phyloP scores from a whole-genome alignment of 2,329 filamentous ascomycete genomes.

The Ramichloridium luteum region DNA sequence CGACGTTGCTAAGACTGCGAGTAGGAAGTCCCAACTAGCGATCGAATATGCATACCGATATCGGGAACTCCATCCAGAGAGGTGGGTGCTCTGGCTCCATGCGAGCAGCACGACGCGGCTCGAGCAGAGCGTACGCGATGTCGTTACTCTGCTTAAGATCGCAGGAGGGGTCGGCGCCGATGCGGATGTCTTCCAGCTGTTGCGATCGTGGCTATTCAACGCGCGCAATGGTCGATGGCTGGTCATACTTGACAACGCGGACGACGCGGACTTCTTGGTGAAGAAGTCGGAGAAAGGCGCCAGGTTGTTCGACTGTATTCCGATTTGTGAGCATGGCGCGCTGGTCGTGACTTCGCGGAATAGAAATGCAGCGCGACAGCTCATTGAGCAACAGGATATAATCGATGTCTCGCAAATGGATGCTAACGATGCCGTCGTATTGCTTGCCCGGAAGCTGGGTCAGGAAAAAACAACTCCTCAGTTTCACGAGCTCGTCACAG shows the following conservation, averaged over 20 bases:
- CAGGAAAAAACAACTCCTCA: neutral
- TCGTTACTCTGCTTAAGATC: conserved; percentile 10
- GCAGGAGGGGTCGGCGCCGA: conserved; percentile 6
- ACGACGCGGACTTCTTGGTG: conserved; percentile 10
- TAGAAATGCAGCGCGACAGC: conserved; percentile 8
- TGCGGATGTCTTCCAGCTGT: conserved; percentile 12
- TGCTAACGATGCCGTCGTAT: conserved; percentile 9
- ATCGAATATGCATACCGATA: conserved; percentile 1
- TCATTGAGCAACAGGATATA: conserved; percentile 11
- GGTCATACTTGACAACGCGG: conserved; percentile 17
- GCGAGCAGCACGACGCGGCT: neutral
- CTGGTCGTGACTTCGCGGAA: conserved; percentile 14
- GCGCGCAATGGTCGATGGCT: conserved; percentile 12
- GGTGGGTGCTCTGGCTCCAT: conserved; percentile 4
- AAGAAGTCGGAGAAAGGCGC: neutral
- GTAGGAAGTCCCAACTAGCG: conserved; percentile 4
- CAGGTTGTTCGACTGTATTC: conserved; percentile 9
- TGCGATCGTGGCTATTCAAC: conserved; percentile 13
- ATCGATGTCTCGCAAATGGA: conserved; percentile 16
- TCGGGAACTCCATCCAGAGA: neutral
- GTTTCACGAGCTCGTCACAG: conserved; percentile 9
- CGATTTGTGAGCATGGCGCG: conserved; percentile 11
- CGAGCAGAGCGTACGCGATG: conserved; percentile 9
- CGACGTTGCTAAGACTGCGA: neutral
- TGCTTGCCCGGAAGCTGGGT: conserved; percentile 17